Evolutionary conservation across 345 rosid species (phyloP), one percentile per base, ranked within the genome.

Genomic region (Eucalyptus globulus): DNA sequence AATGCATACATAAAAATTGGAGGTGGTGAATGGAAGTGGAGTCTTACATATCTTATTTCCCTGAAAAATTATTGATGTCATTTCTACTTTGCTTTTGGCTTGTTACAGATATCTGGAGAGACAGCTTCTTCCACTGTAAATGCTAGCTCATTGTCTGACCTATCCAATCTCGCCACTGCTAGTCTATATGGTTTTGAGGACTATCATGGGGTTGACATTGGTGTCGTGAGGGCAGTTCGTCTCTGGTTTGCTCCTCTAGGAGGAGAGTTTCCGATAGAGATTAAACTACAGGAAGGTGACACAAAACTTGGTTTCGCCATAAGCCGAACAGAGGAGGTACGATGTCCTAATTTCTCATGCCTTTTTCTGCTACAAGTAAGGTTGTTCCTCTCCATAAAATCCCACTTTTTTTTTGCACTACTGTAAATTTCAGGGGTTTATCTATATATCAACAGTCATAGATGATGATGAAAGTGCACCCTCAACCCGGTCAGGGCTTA

Each of bases 281-380:
- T 98, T 90, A 94, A 91, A 92, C 94, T 98, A 44, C 89, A 88
- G 90, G 99, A 98, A 43, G 95, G 90, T 44, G 99, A 98, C 89
- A 80, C 93, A 45, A 98, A 95, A 93, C 99, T 98, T 1, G 99
- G 99, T 1, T 98, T 98, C 72, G 97, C 99, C 91, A 97, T 98
- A 90, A 97, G 99, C 92, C 98, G 99, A 89, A 97, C 99, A 24
- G 98, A 96, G 93, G 99, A 98, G 98, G 99, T 97, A 86, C 27
- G 31, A 31, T 51, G 13, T n/a, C 49, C 34, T 60, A 44, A 27
- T 62, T 40, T 40, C 49, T 45, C 34, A 14, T 47, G 17, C 80
- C 34, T 43, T 9, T 21, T 40, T 44, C 34, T 87, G 80, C 19
- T 7, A 50, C 8, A 53, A 12, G 26, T 15, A 47, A 86, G 6